Conservation (phyloP, 352 stramenopile genomes). For the Aphanomyces stellatus region DNA sequence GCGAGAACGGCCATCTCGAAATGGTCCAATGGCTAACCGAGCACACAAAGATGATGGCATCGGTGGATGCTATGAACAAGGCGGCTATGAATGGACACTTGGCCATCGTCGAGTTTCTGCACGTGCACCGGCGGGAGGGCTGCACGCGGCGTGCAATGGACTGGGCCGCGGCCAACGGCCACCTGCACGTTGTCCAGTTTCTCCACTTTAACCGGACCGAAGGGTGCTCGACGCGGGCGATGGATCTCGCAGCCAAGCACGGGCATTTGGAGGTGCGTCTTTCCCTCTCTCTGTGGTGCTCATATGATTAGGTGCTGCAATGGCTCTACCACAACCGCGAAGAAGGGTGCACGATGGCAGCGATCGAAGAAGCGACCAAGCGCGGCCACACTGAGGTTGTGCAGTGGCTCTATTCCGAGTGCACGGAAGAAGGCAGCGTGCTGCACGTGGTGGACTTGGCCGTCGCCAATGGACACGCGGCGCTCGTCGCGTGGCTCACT, state of each 20-base stretch:
- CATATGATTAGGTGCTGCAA: constrained; percentile 16
- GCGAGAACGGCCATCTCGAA: constrained; percentile 12
- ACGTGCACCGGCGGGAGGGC: neutral
- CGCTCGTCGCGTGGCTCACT: neutral
- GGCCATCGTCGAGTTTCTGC: neutral
- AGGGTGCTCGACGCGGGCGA: constrained; percentile 3
- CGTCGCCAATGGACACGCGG: neutral
- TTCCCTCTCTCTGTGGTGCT: too few species aligned
- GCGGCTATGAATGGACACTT: constrained; percentile 1
- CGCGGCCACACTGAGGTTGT: constrained; percentile 24
- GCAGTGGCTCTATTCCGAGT: constrained; percentile 22
- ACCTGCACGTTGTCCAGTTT: constrained; percentile 1
- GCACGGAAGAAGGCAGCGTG: neutral
- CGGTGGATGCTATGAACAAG: constrained; percentile 4
- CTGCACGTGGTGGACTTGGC: neutral
- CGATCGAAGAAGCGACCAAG: constrained; percentile 9
- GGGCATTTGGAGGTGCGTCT: neutral
- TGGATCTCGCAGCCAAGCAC: neutral
- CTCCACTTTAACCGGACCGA: neutral
- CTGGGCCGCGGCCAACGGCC: constrained; percentile 1
- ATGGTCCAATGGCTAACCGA: constrained; percentile 20
- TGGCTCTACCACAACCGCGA: constrained; percentile 25
- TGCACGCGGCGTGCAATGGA: neutral
- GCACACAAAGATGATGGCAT: constrained; percentile 11
- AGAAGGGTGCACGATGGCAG: constrained; percentile 25